phyloP scores from a whole-genome alignment of 2,329 filamentous ascomycete genomes.

The Cladosporium sp. region DNA sequence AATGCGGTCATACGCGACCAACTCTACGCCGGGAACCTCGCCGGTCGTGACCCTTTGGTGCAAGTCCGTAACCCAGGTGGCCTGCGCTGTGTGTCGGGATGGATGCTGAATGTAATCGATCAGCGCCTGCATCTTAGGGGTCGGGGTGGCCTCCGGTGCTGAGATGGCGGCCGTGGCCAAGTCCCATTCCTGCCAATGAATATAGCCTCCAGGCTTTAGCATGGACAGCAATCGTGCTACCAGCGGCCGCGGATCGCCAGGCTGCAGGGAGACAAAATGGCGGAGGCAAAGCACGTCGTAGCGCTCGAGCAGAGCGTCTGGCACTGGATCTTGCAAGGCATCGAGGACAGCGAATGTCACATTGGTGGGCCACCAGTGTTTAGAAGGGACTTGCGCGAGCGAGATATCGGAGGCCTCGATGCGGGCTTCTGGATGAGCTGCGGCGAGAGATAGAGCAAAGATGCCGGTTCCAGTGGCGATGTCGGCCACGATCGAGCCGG shows the following conservation, averaged over 20 bases:
- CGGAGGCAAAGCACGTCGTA: slow-evolving; percentile 30
- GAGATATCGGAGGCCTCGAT: slow-evolving; percentile 31
- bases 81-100: background rate
- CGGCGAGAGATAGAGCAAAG: slow-evolving; percentile 21
- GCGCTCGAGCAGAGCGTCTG: slow-evolving; percentile 17
- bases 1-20: slow-evolving; percentile 20
- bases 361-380: slow-evolving; percentile 25
- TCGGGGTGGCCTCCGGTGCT: background rate
- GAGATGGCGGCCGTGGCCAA: slow-evolving; percentile 18
- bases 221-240: slow-evolving; percentile 24
- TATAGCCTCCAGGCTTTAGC: slow-evolving; percentile 27
- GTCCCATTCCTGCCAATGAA: slow-evolving; percentile 31
- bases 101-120: slow-evolving; percentile 1
- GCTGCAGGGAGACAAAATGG: slow-evolving; percentile 24
- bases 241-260: slow-evolving; percentile 26
- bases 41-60: background rate
- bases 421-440: background rate
- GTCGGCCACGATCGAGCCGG: slow-evolving; percentile 23
- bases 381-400: slow-evolving; percentile 22
- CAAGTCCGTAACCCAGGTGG: slow-evolving; percentile 20
- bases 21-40: background rate
- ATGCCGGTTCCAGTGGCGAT: slow-evolving; percentile 25
- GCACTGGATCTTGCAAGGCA: slow-evolving; percentile 21
- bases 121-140: background rate
- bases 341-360: slow-evolving; percentile 24